These are phyloP conservation scores for Chimonanthus salicifolius DNA, from an alignment of 164 flowering plant genomes.

Conservation along the genomic window DNA sequence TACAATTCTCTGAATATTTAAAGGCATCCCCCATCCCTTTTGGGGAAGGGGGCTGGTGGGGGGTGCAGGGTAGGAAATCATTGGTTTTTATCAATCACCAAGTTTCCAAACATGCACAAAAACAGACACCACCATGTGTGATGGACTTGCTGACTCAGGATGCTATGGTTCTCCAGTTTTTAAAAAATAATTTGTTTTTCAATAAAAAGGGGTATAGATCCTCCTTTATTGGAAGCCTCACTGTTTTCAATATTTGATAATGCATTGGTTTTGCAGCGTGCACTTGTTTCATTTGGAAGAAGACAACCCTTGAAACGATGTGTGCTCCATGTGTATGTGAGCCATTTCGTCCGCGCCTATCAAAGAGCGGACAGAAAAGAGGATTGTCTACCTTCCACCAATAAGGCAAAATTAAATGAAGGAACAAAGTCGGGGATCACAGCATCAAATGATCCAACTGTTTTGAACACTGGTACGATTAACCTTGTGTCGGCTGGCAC, in stretches of 20 bases:
- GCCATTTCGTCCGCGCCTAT: constrained; percentile 38
- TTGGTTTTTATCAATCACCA: no score
- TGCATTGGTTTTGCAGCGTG: constrained; percentile 25
- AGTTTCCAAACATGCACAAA: no score
- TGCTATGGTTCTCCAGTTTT: no score
- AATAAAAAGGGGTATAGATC: no score
- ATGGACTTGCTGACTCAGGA: no score
- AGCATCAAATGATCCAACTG: constrained; percentile 4
- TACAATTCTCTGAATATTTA: no score
- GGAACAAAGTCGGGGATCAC: constrained; percentile 19
- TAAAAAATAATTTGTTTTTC: no score
- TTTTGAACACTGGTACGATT: constrained; percentile 3
- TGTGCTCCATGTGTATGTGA: constrained; percentile 51
- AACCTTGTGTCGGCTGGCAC: constrained; percentile 3
- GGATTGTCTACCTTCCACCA: constrained; percentile 1
- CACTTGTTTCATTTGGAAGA: constrained; percentile 12
- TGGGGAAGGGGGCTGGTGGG: no score
- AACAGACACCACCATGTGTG: no score
- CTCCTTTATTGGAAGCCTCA: no score
- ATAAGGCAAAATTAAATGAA: constrained; percentile 20
- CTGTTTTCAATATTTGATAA: neutral
- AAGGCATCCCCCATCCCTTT: no score
- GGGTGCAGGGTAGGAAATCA: no score
- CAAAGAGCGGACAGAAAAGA: constrained; percentile 27
- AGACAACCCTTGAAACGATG: constrained; percentile 45